Conservation (phyloP, 192 early-diverging fungal genomes). For the Bifiguratus adelaidae region DNA sequence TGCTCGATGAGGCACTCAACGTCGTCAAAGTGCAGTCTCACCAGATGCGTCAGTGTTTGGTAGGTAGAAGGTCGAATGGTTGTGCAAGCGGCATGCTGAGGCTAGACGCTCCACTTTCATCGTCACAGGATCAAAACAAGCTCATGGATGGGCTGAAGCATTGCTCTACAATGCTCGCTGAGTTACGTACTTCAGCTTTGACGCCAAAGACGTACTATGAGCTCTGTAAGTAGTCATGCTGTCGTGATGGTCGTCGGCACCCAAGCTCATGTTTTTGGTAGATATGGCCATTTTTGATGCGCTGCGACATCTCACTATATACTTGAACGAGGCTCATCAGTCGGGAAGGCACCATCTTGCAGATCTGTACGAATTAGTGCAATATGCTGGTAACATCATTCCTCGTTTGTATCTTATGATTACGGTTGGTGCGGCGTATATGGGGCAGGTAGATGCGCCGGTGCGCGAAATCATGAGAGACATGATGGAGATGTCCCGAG, state of each 20-base stretch:
- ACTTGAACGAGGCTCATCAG: conserved; percentile 86
- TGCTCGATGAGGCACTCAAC: conserved; percentile 85
- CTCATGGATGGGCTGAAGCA: conserved; percentile 98
- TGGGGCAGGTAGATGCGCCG: conserved; percentile 87
- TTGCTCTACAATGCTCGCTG: conserved; percentile 94
- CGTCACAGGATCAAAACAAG: conserved; percentile 69
- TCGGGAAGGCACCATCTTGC: conserved; percentile 72
- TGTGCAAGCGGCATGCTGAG: background rate
- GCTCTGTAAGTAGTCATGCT: conserved; percentile 60
- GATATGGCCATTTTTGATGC: conserved; percentile 99
- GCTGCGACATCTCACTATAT: conserved; percentile 83
- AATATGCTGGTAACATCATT: conserved; percentile 98
- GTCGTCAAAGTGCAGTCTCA: conserved; percentile 91
- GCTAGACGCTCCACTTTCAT: conserved; percentile 1
- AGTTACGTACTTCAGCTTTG: conserved; percentile 89
- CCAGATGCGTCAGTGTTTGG: conserved; percentile 93
- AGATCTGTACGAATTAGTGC: conserved; percentile 96
- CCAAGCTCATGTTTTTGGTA: conserved; percentile 7
- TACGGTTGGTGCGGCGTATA: conserved; percentile 93
- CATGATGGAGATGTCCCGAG: conserved; percentile 98
- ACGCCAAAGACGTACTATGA: conserved; percentile 99
- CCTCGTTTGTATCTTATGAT: conserved; percentile 99
- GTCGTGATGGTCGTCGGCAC: background rate
- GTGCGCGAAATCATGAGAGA: conserved; percentile 96
- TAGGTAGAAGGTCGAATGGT: conserved; percentile 18